phyloP scores from a whole-genome alignment of 2,329 filamentous ascomycete species.

The Fusarium illudens region DNA sequence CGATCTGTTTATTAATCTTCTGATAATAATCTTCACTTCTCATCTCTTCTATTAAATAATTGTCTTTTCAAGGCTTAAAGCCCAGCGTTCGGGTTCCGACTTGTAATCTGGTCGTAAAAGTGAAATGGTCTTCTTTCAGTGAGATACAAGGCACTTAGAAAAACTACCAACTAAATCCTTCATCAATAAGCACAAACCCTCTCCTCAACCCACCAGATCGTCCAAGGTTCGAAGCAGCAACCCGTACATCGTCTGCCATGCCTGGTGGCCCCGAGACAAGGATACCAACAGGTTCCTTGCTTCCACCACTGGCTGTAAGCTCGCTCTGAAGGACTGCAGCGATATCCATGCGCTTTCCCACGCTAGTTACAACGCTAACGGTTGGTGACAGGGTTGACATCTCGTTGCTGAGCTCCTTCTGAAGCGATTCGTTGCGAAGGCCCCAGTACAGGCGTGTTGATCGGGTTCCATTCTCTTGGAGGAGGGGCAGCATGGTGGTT shows the following conservation, averaged over 20 bases:
- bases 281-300: conserved; percentile 34
- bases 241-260: conserved; percentile 44
- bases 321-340: conserved; percentile 34
- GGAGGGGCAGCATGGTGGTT: conserved; percentile 43
- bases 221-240: conserved; percentile 35
- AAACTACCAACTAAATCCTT: conserved; percentile 41
- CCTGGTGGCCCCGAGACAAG: conserved; percentile 43
- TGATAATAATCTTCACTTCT: background rate
- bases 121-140: background rate
- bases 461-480: conserved; percentile 18
- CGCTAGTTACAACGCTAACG: conserved; percentile 34
- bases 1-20: background rate
- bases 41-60: background rate
- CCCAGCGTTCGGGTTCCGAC: too few relatives aligned
- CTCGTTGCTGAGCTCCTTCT: conserved; percentile 20
- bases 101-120: too few relatives aligned
- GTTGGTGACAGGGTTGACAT: conserved; percentile 21
- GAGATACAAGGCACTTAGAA: background rate
- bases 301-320: conserved; percentile 18
- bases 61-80: background rate
- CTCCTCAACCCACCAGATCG: conserved; percentile 22
- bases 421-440: conserved; percentile 29
- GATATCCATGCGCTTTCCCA: conserved; percentile 37
- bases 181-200: conserved; percentile 39
- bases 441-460: conserved; percentile 41